Evolutionary conservation across 805 yeast species (phyloP).

Genomic region (Saccharomycopsis sp.): DNA sequence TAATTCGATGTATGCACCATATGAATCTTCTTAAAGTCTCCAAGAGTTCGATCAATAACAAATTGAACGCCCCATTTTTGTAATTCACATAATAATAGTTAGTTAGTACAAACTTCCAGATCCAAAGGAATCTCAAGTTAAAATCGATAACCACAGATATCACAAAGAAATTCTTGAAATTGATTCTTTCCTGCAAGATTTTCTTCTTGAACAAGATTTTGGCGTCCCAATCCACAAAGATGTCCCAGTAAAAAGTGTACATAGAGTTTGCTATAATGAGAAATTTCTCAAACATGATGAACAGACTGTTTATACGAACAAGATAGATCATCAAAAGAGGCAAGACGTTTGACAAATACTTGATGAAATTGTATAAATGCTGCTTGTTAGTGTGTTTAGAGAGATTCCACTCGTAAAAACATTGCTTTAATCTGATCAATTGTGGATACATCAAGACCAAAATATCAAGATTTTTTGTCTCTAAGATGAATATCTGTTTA

Average conservation of each 20-base stretch:
- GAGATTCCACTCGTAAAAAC: conserved; percentile 57
- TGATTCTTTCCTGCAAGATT: conserved; percentile 26
- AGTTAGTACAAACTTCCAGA: conserved; percentile 42
- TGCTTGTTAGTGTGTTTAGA: conserved; percentile 39
- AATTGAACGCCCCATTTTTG: conserved; percentile 47
- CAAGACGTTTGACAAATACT: conserved; percentile 59
- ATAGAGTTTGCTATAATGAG: conserved; percentile 58
- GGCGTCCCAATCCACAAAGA: conserved; percentile 77
- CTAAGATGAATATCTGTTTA: not conserved
- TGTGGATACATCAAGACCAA: conserved; percentile 48
- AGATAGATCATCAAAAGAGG: conserved; percentile 43
- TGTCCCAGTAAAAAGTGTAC: conserved; percentile 85
- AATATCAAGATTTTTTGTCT: conserved; percentile 29
- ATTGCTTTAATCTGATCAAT: conserved; percentile 74
- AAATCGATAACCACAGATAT: conserved; percentile 56
- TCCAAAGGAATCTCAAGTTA: conserved; percentile 69
- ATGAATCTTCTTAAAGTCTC: conserved; percentile 82
- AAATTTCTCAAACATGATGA: conserved; percentile 27
- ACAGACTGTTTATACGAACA: conserved; percentile 18
- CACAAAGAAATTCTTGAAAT: conserved; percentile 37
- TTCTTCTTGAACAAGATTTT: conserved; percentile 23
- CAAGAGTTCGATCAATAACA: conserved; percentile 59
- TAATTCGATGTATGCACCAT: conserved; percentile 43
- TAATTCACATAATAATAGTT: conserved; percentile 25
- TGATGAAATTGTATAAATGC: conserved; percentile 66